Conservation (phyloP, 148 eudicot genomes). For the Nepenthes gracilis region DNA sequence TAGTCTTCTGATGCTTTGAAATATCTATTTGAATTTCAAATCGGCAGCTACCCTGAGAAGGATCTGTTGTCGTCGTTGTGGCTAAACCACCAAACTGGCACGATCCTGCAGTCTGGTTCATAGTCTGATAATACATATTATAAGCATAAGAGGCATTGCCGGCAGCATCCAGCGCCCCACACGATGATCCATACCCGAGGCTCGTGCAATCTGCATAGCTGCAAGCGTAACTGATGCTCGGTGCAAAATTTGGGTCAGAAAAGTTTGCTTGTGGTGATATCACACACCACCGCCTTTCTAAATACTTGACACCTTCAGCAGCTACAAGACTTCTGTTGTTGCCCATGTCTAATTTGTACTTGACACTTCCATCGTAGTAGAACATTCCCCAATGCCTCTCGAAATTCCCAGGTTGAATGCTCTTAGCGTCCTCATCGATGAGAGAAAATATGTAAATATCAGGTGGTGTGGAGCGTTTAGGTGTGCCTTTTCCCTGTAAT, state of each 20-base stretch:
- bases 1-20: slow-evolving; percentile 27
- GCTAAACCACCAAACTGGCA: slow-evolving; percentile 53
- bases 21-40: slow-evolving; percentile 66
- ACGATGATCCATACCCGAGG: slow-evolving; percentile 65
- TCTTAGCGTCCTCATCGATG: slow-evolving; percentile 78
- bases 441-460: slow-evolving; percentile 65
- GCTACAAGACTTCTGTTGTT: slow-evolving; percentile 28
- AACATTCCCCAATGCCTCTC: slow-evolving; percentile 97
- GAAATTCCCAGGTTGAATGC: slow-evolving; percentile 75
- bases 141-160: slow-evolving; percentile 76
- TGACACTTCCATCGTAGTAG: slow-evolving; percentile 54
- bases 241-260: slow-evolving; percentile 30
- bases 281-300: slow-evolving; percentile 67
- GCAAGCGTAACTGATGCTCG: slow-evolving; percentile 53
- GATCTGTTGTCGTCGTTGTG: slow-evolving; percentile 49
- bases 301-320: slow-evolving; percentile 65
- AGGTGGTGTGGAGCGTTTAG: slow-evolving; percentile 57
- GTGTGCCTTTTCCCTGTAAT: slow-evolving; percentile 60
- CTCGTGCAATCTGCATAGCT: slow-evolving; percentile 80
- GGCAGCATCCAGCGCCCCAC: slow-evolving; percentile 50
- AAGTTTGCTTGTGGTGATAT: slow-evolving; percentile 55
- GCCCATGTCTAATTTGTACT: slow-evolving; percentile 49
- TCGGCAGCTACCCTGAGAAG: slow-evolving; percentile 46
- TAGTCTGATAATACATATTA: slow-evolving; percentile 72
- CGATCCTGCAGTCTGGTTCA: slow-evolving; percentile 54